Percentiles rank a stretch among this genome's conserved stretches.
phyloP scores from a whole-genome alignment of 116 monocot genomes.

The Phalaenopsis hybrid region DNA sequence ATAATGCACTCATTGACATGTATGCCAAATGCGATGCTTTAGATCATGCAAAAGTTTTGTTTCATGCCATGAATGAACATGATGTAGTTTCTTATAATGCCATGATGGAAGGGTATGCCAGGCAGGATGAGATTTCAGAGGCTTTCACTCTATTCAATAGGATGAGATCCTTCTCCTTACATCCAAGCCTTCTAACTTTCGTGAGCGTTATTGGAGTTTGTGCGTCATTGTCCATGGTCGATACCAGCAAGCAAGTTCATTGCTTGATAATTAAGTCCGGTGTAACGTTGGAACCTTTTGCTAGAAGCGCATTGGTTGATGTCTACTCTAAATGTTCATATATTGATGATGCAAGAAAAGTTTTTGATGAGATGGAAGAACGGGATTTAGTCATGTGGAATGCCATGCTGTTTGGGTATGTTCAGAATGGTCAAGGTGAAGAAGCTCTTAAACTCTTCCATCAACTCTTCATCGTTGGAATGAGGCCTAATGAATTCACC shows the following conservation, averaged over 20 bases:
- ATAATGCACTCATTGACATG: conserved; percentile 77
- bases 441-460: conserved; percentile 46
- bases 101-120: conserved; percentile 82
- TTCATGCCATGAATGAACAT: conserved; percentile 34
- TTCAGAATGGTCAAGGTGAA: conserved; percentile 47
- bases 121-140: conserved; percentile 30
- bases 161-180: conserved; percentile 37
- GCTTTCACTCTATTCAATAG: conserved; percentile 48
- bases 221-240: conserved; percentile 26
- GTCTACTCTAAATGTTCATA: conserved; percentile 70
- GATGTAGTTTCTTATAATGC: conserved; percentile 72
- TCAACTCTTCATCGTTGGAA: conserved; percentile 24
- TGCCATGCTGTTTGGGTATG: conserved; percentile 65
- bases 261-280: conserved; percentile 46
- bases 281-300: conserved; percentile 35
- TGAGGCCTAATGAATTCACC: conserved; percentile 51
- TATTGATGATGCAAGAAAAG: conserved; percentile 52
- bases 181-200: conserved; percentile 56
- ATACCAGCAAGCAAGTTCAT: conserved; percentile 65
- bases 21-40: conserved; percentile 68
- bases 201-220: conserved; percentile 62
- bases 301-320: conserved; percentile 64
- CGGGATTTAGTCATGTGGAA: conserved; percentile 75
- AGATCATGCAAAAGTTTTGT: conserved; percentile 39
- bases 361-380: conserved; percentile 63